Conservation (phyloP, 2,329 filamentous ascomycete genomes). For the Exophiala sideris region DNA sequence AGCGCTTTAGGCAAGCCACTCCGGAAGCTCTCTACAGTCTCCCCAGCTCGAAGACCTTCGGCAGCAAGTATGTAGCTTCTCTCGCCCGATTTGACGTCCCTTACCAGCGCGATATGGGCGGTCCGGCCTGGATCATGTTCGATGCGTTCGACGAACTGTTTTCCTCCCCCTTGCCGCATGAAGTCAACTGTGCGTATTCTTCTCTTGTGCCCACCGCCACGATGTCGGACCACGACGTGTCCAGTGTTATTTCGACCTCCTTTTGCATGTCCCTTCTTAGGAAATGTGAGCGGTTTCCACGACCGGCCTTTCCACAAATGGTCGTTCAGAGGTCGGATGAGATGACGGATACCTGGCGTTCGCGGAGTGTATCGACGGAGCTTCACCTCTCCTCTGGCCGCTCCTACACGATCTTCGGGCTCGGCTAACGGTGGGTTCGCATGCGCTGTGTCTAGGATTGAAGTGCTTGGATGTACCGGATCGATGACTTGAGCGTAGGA, state of each 20-base stretch:
- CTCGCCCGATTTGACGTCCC: slow-evolving; percentile 66
- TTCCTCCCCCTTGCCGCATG: slow-evolving; percentile 69
- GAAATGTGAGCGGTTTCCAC: slow-evolving; percentile 75
- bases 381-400: slow-evolving; percentile 41
- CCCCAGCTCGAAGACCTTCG: slow-evolving; percentile 87
- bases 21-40: slow-evolving; percentile 88
- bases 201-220: slow-evolving; percentile 86
- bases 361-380: slow-evolving; percentile 89
- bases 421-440: slow-evolving; percentile 5
- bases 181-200: slow-evolving; percentile 93
- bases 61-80: slow-evolving; percentile 94
- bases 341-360: slow-evolving; percentile 87
- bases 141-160: slow-evolving; percentile 86
- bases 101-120: slow-evolving; percentile 87
- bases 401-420: slow-evolving; percentile 23
- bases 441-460: slow-evolving; percentile 30
- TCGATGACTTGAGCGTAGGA: slow-evolving; percentile 30
- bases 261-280: slow-evolving; percentile 88
- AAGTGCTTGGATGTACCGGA: slow-evolving; percentile 54
- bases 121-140: slow-evolving; percentile 94
- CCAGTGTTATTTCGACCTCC: slow-evolving; percentile 90
- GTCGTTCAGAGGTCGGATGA: slow-evolving; percentile 89
- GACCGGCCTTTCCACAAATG: slow-evolving; percentile 95
- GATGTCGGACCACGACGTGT: slow-evolving; percentile 81
- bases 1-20: slow-evolving; percentile 83